Evolutionary conservation across 2,329 filamentous ascomycete genomes (phyloP).

Genomic region (Penicillium sp.): DNA sequence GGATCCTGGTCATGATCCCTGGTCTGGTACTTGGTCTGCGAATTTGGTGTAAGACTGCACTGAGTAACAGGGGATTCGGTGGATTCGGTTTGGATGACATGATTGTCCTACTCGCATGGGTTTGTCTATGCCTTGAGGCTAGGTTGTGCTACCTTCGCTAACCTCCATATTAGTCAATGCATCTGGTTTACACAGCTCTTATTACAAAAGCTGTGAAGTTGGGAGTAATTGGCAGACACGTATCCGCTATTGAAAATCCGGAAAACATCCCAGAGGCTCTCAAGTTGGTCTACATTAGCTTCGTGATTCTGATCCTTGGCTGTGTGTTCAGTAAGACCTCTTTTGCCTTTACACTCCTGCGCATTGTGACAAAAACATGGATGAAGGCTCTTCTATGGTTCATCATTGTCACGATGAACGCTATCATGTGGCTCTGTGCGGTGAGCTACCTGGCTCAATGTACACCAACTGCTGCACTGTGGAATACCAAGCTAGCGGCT

Average conservation of each 20-base stretch:
- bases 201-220: constrained; percentile 28
- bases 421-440: constrained; percentile 23
- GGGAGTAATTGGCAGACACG: constrained; percentile 35
- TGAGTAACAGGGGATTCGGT: constrained; percentile 36
- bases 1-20: constrained; percentile 22
- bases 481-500: constrained; percentile 17
- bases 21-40: constrained; percentile 20
- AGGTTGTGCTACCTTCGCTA: not conserved
- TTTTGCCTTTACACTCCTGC: constrained; percentile 26
- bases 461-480: constrained; percentile 17
- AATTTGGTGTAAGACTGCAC: constrained; percentile 19
- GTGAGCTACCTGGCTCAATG: constrained; percentile 24
- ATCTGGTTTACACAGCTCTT: constrained; percentile 27
- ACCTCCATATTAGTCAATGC: constrained; percentile 6
- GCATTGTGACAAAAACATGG: constrained; percentile 22
- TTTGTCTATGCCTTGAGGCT: constrained; percentile 17
- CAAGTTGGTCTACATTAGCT: constrained; percentile 16
- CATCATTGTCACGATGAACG: constrained; percentile 27
- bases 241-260: constrained; percentile 14
- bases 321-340: constrained; percentile 27
- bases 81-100: constrained; percentile 41
- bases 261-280: constrained; percentile 14
- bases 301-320: constrained; percentile 18
- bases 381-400: constrained; percentile 24
- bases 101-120: constrained; percentile 28